Conservation (phyloP, 1,284 basidiomycete genomes). For the Pisolithus thermaeus region DNA sequence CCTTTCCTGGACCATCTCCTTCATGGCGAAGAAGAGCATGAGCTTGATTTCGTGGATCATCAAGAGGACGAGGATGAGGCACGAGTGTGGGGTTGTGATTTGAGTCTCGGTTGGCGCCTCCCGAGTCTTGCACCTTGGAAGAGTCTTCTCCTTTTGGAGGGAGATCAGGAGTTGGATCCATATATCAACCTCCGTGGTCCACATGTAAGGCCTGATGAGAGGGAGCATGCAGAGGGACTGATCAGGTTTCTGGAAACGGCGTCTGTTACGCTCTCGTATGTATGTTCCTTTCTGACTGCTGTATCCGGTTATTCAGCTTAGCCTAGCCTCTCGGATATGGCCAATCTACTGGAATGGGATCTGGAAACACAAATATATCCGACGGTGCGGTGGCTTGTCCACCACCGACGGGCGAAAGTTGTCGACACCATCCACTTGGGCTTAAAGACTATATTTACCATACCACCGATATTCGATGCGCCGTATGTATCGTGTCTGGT, state of each 20-base stretch:
- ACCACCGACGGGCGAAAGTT: constrained; percentile 84
- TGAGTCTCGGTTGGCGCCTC: constrained; percentile 64
- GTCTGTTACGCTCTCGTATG: constrained; percentile 60
- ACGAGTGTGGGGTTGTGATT: constrained; percentile 62
- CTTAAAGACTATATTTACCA: constrained; percentile 79
- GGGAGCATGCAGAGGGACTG: constrained; percentile 61
- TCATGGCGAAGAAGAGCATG: constrained; percentile 48
- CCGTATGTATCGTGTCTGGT: constrained; percentile 44
- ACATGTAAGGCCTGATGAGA: constrained; percentile 59
- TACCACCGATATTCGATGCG: constrained; percentile 60
- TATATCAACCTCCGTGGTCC: constrained; percentile 56
- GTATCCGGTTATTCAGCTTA: constrained; percentile 2
- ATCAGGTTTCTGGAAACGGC: constrained; percentile 64
- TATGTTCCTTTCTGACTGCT: constrained; percentile 9
- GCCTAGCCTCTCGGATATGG: constrained; percentile 78
- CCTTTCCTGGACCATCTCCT: constrained; percentile 67
- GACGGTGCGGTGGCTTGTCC: constrained; percentile 84
- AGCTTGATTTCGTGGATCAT: constrained; percentile 35
- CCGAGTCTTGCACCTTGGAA: constrained; percentile 89
- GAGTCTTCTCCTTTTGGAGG: constrained; percentile 74
- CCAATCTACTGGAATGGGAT: constrained; percentile 80
- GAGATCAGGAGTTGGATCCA: constrained; percentile 54
- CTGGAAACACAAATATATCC: constrained; percentile 83
- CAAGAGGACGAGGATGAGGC: constrained; percentile 51
- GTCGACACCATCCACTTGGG: constrained; percentile 82